phyloP scores from a whole-genome alignment of 2,329 filamentous ascomycete species.

The Colletotrichum agaves region DNA sequence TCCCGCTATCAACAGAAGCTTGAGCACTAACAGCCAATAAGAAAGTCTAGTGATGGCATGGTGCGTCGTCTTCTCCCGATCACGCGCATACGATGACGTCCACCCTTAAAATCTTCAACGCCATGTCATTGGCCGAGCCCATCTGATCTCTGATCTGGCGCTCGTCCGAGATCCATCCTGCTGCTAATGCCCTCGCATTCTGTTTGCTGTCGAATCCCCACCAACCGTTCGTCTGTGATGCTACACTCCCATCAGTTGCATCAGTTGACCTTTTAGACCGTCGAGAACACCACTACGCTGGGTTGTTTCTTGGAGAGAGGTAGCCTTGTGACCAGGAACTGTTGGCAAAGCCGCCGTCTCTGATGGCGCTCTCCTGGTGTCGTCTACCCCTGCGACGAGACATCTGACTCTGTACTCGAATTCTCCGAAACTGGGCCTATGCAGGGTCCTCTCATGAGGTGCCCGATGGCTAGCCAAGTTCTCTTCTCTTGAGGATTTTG shows the following conservation, averaged over 20 bases:
- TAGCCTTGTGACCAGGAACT: conserved; percentile 5
- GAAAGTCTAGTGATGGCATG: not conserved
- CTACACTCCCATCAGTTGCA: conserved; percentile 14
- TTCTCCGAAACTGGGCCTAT: conserved; percentile 19
- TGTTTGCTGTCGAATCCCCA: not conserved
- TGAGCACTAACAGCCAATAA: conserved; percentile 20
- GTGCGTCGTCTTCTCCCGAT: conserved; percentile 2
- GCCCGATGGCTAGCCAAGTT: not conserved
- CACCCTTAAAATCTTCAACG: not conserved
- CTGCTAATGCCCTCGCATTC: not conserved
- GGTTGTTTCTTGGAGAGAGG: not conserved
- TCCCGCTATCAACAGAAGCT: conserved; percentile 2
- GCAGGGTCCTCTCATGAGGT: conserved; percentile 5
- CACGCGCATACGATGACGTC: conserved; percentile 29
- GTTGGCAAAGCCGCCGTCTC: not conserved
- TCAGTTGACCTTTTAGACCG: conserved; percentile 10
- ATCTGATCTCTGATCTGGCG: conserved; percentile 35
- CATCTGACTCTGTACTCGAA: conserved; percentile 15
- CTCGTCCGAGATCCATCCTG: conserved; percentile 17
- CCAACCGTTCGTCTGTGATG: not conserved
- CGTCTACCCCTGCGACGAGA: not conserved
- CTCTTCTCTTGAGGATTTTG: too few relatives aligned
- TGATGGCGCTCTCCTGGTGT: not conserved
- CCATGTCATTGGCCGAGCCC: conserved; percentile 12
- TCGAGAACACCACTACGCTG: not conserved